Base-by-base conservation (phyloP, 805 yeast genomes). In the Candida golubevii region DNA sequence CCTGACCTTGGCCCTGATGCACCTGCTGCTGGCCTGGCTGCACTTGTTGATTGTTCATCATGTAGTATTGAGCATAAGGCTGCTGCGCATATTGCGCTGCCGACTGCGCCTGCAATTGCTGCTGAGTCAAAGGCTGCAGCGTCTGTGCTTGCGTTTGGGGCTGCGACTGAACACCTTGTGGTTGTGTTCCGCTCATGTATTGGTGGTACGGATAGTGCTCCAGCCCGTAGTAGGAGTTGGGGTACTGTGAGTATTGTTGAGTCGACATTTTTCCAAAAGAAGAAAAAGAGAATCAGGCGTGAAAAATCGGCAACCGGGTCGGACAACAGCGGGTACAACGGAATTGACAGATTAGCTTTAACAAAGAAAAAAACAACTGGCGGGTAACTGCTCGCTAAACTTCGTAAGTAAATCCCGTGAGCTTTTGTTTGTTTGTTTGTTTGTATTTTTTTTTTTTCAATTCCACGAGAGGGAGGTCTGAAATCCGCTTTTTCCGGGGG, bases 191-290 rank as follows among this genome's bases (percentile, higher is more conserved):
- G 37, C 49, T 51, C 54, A 53, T 53, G 43, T 49, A 53, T 32
- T 51, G 55, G 23, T 47, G 49, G 49, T 53, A 53, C n/a, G 55
- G 57, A 44, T 53, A 53, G 45, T 46, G 55, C 41, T 53, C 57
- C 55, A 47, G 57, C 33, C 56, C 56, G 48, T 53, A 53, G 48
- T 53, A 53, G 29, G 55, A 51, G 38, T 46, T 45, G 32, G 57
- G 55, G 41, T 36, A 49, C 36, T 51, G 57, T 15, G 55, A 51
- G 45, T 51, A 53, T 29, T 53, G 57, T 26, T 53, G 55, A n/a
- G 57, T 49, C 11, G 57, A 53, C 57, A 53, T 53, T 30, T 35
- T 41, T 38, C 40, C 43, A 44, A 44, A 44, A 27, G 18, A 39
- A 42, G 41, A 37, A 43, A 35, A 44, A 36, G 39, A 35, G 36